Evolutionary conservation across 257 asterid species (phyloP).

Genomic region (Salvia miltiorrhiza): DNA sequence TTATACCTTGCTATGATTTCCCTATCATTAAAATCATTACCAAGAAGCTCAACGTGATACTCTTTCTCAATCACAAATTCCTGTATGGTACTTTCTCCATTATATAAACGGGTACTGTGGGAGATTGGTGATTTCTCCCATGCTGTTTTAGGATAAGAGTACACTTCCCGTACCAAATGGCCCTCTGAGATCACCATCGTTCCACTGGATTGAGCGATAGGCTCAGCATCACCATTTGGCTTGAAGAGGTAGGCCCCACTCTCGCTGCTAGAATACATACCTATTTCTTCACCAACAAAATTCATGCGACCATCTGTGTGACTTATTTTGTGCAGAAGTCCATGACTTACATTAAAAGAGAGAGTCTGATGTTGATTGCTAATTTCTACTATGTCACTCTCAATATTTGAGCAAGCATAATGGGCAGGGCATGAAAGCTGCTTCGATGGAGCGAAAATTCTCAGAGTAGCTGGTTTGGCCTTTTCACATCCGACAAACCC

Average conservation of each 20-base stretch:
- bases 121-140: conserved; percentile 74
- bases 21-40: conserved; percentile 52
- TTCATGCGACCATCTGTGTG: conserved; percentile 47
- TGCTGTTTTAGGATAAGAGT: conserved; percentile 66
- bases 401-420: conserved; percentile 64
- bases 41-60: conserved; percentile 87
- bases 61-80: conserved; percentile 87
- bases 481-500: conserved; percentile 98
- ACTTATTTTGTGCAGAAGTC: conserved; percentile 66
- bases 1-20: conserved; percentile 76
- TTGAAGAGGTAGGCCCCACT: conserved; percentile 95
- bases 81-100: conserved; percentile 55
- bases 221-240: conserved; percentile 85
- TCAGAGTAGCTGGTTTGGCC: conserved; percentile 81
- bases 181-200: conserved; percentile 73
- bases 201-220: conserved; percentile 57
- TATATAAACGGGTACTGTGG: conserved; percentile 79
- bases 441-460: conserved; percentile 38
- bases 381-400: conserved; percentile 59
- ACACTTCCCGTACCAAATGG: conserved; percentile 72
- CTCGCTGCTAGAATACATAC: conserved; percentile 74
- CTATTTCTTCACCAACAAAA: conserved; percentile 66
- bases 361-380: conserved; percentile 60
- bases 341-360: conserved; percentile 49
- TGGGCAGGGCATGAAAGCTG: conserved; percentile 66